Conservation (phyloP, 768 basidiomycete species). For the Lactarius hatsudake region DNA sequence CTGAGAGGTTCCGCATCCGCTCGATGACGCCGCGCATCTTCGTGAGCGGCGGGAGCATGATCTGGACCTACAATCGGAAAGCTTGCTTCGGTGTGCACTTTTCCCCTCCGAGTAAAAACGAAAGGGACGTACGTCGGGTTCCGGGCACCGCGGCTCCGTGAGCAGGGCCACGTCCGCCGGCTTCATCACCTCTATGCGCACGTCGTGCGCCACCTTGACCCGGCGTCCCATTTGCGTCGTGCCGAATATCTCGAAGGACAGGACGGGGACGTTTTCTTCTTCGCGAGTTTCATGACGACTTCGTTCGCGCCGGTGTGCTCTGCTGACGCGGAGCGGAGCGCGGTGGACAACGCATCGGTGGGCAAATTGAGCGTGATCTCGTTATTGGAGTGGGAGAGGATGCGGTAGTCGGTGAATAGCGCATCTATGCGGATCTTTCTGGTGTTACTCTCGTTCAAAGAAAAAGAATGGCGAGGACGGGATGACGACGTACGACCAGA, state of each 20-base stretch:
- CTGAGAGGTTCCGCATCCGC: conserved; percentile 65
- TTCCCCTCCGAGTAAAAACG: not conserved
- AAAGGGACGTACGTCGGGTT: conserved; percentile 63
- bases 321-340: conserved; percentile 53
- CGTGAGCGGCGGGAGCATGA: conserved; percentile 69
- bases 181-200: conserved; percentile 77
- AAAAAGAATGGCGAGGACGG: conserved; percentile 26
- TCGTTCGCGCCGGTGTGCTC: conserved; percentile 44
- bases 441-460: conserved; percentile 15
- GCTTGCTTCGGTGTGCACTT: not conserved
- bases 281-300: conserved; percentile 79
- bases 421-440: conserved; percentile 66
- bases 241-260: conserved; percentile 73
- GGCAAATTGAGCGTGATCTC: conserved; percentile 74
- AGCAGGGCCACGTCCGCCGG: conserved; percentile 69
- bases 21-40: conserved; percentile 81
- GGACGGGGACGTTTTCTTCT: conserved; percentile 79
- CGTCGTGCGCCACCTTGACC: conserved; percentile 73
- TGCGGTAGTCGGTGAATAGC: conserved; percentile 73
- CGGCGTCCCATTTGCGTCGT: conserved; percentile 58
- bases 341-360: conserved; percentile 70
- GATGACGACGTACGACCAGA: conserved; percentile 64
- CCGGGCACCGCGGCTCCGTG: conserved; percentile 79
- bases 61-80: conserved; percentile 56
- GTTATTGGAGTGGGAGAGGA: conserved; percentile 83